Base-by-base conservation (phyloP, 768 basidiomycete genomes). In the Pisolithus orientalis region DNA sequence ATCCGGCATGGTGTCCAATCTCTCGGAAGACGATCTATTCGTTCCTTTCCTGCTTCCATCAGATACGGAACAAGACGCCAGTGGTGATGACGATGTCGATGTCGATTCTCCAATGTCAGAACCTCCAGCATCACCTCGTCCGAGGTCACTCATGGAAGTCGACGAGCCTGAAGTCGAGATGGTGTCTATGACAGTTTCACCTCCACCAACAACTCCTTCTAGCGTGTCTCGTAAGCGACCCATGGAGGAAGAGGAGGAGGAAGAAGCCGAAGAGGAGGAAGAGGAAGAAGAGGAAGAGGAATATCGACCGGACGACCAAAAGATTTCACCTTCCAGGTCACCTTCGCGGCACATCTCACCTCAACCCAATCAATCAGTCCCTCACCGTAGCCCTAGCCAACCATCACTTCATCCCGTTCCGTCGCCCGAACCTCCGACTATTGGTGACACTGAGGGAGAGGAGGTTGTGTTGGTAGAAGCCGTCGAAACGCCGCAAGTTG, bases 1-100 rank as follows among this genome's bases (percentile, higher is more conserved):
- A 47, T 68, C 66, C 32, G 73, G 75, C 39, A 70, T 65, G 56
- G 74, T 79, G 54, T 61, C 56, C 28, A 64, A 71, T 62, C 61
- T 79, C 10, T 58, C 57, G 31, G 65, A 71, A 27, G 56, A 55
- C 50, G 69, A 74, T 46, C 47, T 70, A 29, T 62, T 56, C 38
- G 57, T 63, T 39, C 53, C 58, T 28, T 59, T 59, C 11, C 42
- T 60, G 21, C 44, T 51, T 13, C 27, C 52, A 27, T 56, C 50
- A 24, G 58, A 58, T 16, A 44, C 47, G 21, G 14, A 24, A 14
- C 51, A 53, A 25, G 47, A 53, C n/a, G 50, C 29, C 5, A 52
- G 47, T 50, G 56, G 62, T 46, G 32, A 50, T 13, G 49, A 25
- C 16, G 52, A 40, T 27, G 39, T 61, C 21, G 64, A 66, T 44